Base-by-base conservation (phyloP, 805 yeast species). In the Candida easanensis region DNA sequence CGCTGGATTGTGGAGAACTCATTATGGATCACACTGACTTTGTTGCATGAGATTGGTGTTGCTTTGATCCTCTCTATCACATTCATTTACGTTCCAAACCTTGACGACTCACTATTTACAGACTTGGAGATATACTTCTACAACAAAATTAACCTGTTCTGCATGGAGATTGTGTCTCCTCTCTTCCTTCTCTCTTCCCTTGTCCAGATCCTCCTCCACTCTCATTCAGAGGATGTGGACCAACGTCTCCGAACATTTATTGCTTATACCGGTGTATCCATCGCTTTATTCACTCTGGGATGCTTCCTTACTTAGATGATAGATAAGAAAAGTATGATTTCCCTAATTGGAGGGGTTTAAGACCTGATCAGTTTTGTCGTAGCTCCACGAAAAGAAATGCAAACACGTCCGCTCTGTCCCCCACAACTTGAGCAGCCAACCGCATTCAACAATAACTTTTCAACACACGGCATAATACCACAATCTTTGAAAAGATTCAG, bases 81-180 rank as follows among this genome's bases (percentile, higher is more conserved):
- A 41, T 68, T 69, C 60, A 65, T 68, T 30, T 70, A 65, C 48
- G 66, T 66, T 1, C 70, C 70, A 3, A 64, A 60, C 2, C 61
- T 68, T 33, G 53, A 53, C 14, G 51, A 63, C 28, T 54, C 60
- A 2, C 42, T 36, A 35, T 62, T 70, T 13, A 51, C 58, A 4
- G 45, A 51, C 3, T 61, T 64, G 6, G 65, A 61, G 39, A 61
- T 54, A 39, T 67, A 58, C 48, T 72, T 67, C 17, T 56, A 60
- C 34, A 62, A 57, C 46, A 51, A 60, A 3, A 51, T 68, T 34
- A 19, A 45, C 14, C 35, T 46, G 18, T 70, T 66, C 44, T 33
- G 63, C 14, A n/a, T 64, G 4, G 48, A 49, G 18, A 46, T 65
- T 1, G 54, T 69, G 11, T 5, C 60, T 3, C 72, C 73, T 5